phyloP scores from a whole-genome alignment of 108 stramenopile genomes.

The Pseudonitzschia multistriata region DNA sequence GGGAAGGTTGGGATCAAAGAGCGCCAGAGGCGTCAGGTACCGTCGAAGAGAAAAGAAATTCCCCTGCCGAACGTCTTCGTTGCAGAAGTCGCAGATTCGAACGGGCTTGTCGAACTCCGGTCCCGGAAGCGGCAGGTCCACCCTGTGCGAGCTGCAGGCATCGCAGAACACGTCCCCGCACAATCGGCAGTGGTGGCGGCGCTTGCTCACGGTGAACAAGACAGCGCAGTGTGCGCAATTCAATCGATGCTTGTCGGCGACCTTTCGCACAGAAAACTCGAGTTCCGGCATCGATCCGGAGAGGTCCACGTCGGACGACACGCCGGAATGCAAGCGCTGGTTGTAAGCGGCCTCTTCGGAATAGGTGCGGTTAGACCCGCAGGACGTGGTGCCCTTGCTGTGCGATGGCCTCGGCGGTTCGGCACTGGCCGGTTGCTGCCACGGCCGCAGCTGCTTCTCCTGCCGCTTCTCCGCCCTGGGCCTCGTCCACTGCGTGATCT shows the following conservation, averaged over 20 bases:
- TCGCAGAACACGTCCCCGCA: slow-evolving; percentile 95
- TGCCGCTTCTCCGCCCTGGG: slow-evolving; percentile 37
- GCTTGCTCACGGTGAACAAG: slow-evolving; percentile 61
- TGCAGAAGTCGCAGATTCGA: slow-evolving; percentile 70
- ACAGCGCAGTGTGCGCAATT: slow-evolving; percentile 54
- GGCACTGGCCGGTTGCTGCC: too few relatives aligned
- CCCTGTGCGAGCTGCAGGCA: slow-evolving; percentile 57
- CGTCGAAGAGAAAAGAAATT: slow-evolving; percentile 81
- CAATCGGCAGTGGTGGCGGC: slow-evolving; percentile 93
- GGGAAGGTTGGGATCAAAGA: slow-evolving; percentile 48
- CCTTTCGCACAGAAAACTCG: slow-evolving; percentile 64
- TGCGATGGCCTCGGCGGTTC: background rate
- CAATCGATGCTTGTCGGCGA: slow-evolving; percentile 57
- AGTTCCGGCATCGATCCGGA: slow-evolving; percentile 54
- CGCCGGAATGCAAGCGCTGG: slow-evolving; percentile 30
- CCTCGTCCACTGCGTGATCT: slow-evolving; percentile 77
- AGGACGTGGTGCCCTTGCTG: slow-evolving; percentile 8
- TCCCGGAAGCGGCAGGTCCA: slow-evolving; percentile 67
- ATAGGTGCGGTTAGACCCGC: too few relatives aligned
- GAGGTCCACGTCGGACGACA: slow-evolving; percentile 38
- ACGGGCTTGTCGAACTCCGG: slow-evolving; percentile 67
- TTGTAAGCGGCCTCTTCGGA: slow-evolving; percentile 47
- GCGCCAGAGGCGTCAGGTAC: slow-evolving; percentile 69
- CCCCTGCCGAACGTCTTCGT: slow-evolving; percentile 70
- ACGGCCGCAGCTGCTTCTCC: background rate